Percentiles rank a stretch among this genome's conserved stretches.
Evolutionary conservation across 2,329 filamentous ascomycete genomes (phyloP).

Genomic region (Tolypocladium capitatum): DNA sequence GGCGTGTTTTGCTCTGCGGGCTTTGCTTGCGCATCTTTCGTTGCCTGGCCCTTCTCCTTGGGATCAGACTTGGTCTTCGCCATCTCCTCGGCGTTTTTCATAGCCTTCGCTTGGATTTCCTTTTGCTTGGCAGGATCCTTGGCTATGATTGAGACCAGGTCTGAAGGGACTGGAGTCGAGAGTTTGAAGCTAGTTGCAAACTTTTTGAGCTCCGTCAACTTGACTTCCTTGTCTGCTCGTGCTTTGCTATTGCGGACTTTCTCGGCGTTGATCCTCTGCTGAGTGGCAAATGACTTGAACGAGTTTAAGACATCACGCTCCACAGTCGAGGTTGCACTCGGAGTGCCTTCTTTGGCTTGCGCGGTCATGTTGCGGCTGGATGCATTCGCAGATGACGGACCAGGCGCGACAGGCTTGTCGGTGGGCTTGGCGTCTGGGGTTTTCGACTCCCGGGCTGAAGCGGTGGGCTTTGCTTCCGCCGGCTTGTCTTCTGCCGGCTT

Average conservation of each 20-base stretch:
- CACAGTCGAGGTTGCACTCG: conserved; percentile 41
- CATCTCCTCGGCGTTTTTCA: conserved; percentile 57
- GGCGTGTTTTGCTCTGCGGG: conserved; percentile 11
- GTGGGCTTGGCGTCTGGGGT: conserved; percentile 15
- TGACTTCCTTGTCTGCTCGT: conserved; percentile 73
- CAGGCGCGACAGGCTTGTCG: conserved; percentile 10
- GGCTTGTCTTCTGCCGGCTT: conserved; percentile 20
- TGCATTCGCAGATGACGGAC: conserved; percentile 22
- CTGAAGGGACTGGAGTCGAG: conserved; percentile 77
- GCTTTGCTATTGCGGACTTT: conserved; percentile 44
- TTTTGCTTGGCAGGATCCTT: conserved; percentile 94
- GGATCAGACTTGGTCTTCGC: conserved; percentile 40
- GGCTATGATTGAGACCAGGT: conserved; percentile 87
- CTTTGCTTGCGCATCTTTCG: conserved; percentile 33
- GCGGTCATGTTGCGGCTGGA: conserved; percentile 27
- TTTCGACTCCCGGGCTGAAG: conserved; percentile 15
- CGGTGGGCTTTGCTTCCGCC: conserved; percentile 14
- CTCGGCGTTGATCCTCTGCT: conserved; percentile 41
- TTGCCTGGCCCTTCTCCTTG: conserved; percentile 27
- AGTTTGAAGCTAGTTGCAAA: conserved; percentile 93
- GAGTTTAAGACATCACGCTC: conserved; percentile 47
- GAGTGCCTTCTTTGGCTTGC: conserved; percentile 21
- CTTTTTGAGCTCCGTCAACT: conserved; percentile 86
- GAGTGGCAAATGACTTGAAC: conserved; percentile 51
- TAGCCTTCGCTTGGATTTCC: conserved; percentile 80